A percentile compares a stretch with the other conserved stretches of the same genome.
phyloP scores from a whole-genome alignment of 169 alveolate genomes.

The Plasmodium relictum region DNA sequence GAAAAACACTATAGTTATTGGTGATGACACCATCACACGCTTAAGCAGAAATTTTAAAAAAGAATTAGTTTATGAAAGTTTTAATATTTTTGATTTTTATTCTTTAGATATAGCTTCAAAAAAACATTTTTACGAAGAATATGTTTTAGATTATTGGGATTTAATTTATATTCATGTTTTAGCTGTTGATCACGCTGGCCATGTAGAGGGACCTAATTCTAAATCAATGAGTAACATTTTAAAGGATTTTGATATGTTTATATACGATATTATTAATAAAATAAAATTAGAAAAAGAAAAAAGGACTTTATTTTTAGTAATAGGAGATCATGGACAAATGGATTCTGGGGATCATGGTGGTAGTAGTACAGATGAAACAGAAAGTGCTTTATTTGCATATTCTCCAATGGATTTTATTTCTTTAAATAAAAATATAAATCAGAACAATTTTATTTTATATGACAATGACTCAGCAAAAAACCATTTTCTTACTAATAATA shows the following conservation, averaged over 20 bases:
- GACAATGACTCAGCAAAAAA: constrained; percentile 21
- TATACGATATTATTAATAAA: constrained; percentile 73
- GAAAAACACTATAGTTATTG: constrained; percentile 58
- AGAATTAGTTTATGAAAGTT: constrained; percentile 69
- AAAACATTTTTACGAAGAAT: constrained; percentile 65
- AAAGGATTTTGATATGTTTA: constrained; percentile 78
- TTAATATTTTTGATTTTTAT: constrained; percentile 65
- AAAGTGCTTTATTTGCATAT: constrained; percentile 54
- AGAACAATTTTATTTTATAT: constrained; percentile 38
- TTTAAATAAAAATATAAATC: constrained; percentile 22
- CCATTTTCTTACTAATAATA: background rate
- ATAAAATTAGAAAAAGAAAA: constrained; percentile 23
- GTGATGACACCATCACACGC: constrained; percentile 59
- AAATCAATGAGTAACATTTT: constrained; percentile 73
- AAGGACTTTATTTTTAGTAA: constrained; percentile 69
- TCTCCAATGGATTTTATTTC: constrained; percentile 35
- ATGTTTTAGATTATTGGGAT: constrained; percentile 66
- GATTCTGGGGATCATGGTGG: constrained; percentile 85
- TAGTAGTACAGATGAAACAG: constrained; percentile 27
- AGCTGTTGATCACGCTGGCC: constrained; percentile 85
- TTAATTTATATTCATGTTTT: constrained; percentile 77
- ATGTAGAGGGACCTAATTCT: constrained; percentile 75
- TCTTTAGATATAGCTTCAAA: constrained; percentile 30
- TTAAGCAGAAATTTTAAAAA: constrained; percentile 23
- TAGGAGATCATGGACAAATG: constrained; percentile 86